phyloP scores from a whole-genome alignment of 306 rosid species.

The apple (Malus domestica) region DNA sequence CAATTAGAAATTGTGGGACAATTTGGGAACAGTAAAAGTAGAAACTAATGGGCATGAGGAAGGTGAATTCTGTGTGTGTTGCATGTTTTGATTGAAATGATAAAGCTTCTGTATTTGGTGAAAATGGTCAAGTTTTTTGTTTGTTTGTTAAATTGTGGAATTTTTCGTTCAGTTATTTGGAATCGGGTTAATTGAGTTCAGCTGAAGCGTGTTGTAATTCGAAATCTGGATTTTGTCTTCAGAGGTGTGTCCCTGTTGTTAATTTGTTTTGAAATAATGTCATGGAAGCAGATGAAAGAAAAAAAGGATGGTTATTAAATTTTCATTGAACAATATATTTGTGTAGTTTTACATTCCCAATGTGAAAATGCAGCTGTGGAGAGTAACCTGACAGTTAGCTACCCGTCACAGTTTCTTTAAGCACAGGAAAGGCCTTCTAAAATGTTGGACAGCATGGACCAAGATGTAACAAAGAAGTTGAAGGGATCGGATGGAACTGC shows the following conservation, averaged over 20 bases:
- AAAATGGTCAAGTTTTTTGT: background rate
- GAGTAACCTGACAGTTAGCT: background rate
- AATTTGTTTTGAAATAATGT: background rate
- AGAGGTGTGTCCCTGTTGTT: background rate
- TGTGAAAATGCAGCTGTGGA: background rate
- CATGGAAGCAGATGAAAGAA: background rate
- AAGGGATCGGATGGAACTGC: slow-evolving; percentile 12
- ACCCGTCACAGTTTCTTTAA: slow-evolving; percentile 3
- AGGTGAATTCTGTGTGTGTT: background rate
- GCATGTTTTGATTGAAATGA: background rate
- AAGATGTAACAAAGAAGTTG: slow-evolving; percentile 14
- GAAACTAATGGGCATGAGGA: background rate
- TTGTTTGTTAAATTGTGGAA: no score
- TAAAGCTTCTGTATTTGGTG: background rate
- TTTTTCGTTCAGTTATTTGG: no score
- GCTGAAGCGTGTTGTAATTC: background rate
- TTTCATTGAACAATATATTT: background rate
- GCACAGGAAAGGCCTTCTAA: background rate
- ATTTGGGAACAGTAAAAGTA: background rate
- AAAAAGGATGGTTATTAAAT: background rate
- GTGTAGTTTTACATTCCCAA: background rate
- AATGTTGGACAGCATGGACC: slow-evolving; percentile 13
- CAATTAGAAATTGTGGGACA: background rate
- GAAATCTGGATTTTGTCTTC: background rate
- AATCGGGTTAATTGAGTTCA: background rate